Percentiles rank a stretch among this genome's conserved stretches.
Conservation (phyloP, 2,329 filamentous ascomycete species). For the Coniochaeta hoffmannii region DNA sequence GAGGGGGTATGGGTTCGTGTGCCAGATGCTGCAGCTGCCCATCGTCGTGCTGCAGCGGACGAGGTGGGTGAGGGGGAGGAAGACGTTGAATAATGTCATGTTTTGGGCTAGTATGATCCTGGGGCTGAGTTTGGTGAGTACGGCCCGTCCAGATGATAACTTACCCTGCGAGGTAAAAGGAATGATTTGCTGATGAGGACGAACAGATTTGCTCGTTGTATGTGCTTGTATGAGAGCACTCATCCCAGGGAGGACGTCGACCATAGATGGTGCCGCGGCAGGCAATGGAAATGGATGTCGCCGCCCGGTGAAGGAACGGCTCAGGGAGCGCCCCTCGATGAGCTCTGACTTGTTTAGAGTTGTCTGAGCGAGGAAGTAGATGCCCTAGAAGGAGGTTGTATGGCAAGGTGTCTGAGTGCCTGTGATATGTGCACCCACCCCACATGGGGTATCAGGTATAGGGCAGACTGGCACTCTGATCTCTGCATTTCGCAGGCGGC, state of each 20-base stretch:
- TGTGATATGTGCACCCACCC: too few relatives aligned
- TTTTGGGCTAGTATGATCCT: conserved; percentile 93
- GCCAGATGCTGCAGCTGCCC: conserved; percentile 94
- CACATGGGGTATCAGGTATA: too few relatives aligned
- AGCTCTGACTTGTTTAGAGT: too few relatives aligned
- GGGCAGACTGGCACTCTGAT: too few relatives aligned
- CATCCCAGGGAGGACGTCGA: too few relatives aligned
- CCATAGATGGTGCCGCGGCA: too few relatives aligned
- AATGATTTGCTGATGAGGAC: neutral
- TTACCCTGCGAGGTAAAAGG: neutral
- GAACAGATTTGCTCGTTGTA: conserved; percentile 2
- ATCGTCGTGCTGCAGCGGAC: conserved; percentile 89
- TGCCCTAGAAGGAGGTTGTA: too few relatives aligned
- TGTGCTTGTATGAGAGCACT: neutral
- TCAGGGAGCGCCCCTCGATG: too few relatives aligned
- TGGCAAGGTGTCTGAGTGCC: too few relatives aligned
- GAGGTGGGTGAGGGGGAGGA: conserved; percentile 63
- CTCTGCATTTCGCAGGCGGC: neutral
- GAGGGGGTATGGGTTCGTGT: conserved; percentile 84
- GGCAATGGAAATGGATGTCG: too few relatives aligned
- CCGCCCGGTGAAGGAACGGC: too few relatives aligned
- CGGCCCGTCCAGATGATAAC: neutral
- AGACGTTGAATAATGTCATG: conserved; percentile 78
- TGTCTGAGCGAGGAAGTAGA: too few relatives aligned
- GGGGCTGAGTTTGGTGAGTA: conserved; percentile 68